These are phyloP conservation scores for Edaphochlamys debaryana DNA, from an alignment of 139 green algal genomes.

Conservation along the genomic window DNA sequence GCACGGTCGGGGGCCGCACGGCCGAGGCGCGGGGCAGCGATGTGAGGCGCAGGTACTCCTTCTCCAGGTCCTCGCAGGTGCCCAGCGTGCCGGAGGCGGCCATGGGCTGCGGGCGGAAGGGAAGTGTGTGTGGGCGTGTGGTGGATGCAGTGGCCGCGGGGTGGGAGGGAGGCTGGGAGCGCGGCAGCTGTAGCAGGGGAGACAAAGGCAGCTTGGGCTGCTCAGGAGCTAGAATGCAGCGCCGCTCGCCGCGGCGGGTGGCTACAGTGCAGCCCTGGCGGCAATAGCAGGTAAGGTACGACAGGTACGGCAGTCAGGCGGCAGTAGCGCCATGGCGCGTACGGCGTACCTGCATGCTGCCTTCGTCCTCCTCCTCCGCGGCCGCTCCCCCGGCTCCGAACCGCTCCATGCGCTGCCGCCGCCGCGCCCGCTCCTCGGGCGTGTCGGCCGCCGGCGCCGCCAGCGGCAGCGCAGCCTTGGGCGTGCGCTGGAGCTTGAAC, in stretches of 20 bases:
- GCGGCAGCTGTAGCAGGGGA: no score
- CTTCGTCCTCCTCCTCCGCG: not conserved
- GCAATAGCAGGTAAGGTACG: no score
- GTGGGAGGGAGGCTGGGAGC: no score
- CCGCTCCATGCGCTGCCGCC: slow-evolving; percentile 20
- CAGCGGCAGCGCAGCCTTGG: not conserved
- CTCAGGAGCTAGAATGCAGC: no score
- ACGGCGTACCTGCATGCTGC: not conserved
- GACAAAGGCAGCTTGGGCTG: no score
- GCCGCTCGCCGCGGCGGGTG: no score
- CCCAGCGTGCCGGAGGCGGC: slow-evolving; percentile 40
- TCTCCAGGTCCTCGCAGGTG: slow-evolving; percentile 81
- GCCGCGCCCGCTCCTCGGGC: slow-evolving; percentile 10
- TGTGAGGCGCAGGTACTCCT: slow-evolving; percentile 92
- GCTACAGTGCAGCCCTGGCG: no score
- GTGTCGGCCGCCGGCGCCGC: not conserved
- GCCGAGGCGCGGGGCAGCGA: slow-evolving; percentile 69
- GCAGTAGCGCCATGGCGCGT: not conserved
- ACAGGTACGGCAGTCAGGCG: no score
- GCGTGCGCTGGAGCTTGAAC: slow-evolving; percentile 15
- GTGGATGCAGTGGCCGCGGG: no score
- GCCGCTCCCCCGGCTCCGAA: not conserved
- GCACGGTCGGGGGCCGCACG: slow-evolving; percentile 80
- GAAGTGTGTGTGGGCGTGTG: not conserved
- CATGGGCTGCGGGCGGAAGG: no score